Base-by-base conservation (phyloP, 371 early-diverging fungal species). In the Rhizopus stolonifer region DNA sequence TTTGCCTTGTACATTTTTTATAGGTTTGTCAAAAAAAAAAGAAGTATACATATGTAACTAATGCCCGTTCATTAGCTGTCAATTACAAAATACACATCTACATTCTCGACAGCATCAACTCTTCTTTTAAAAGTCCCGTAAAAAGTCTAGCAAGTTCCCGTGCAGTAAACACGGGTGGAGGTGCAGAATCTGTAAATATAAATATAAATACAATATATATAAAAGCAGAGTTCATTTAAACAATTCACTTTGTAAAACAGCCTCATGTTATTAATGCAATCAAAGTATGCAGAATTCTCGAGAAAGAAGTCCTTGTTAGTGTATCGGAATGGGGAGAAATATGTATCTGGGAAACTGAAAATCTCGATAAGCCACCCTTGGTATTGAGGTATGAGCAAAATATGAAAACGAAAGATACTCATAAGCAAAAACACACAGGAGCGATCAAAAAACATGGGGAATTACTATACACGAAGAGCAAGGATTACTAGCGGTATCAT, bases 371-470 rank as follows among this genome's bases (percentile, higher is more conserved):
- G 24, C 67, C 56, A 14, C 81, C 83, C 6, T 52, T 80, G 21
- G 50, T 69, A 13, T 46, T 82, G 2, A 64, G 51, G 70, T 74
- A 61, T n/a, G 14, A 18, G 21, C 6, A 10, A 14, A 11, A 23
- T 13, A 0, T 17, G 1, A 38, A 36, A 11, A 17, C 18, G n/a
- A n/a, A 7, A 48, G 23, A 17, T 11, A 34, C 29, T 21, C 23
- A 17, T n/a, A n/a, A n/a, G n/a, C n/a, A 5, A 25, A 17, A 39
- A n/a, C 9, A 46, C 33, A 26, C 36, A 70, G 64, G 17, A 64
- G 69, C 48, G 59, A 66, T 7, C 65, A 54, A 0, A 72, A 84
- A 0, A 80, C 85, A 0, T 88, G 88, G 87, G 84, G 86, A 4
- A 65, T 86, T 29, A 83, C 86, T 4, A 60, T 81, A 15, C 79